Conservation (phyloP, 1,284 basidiomycete genomes). For the Spongispora temasekensis region DNA sequence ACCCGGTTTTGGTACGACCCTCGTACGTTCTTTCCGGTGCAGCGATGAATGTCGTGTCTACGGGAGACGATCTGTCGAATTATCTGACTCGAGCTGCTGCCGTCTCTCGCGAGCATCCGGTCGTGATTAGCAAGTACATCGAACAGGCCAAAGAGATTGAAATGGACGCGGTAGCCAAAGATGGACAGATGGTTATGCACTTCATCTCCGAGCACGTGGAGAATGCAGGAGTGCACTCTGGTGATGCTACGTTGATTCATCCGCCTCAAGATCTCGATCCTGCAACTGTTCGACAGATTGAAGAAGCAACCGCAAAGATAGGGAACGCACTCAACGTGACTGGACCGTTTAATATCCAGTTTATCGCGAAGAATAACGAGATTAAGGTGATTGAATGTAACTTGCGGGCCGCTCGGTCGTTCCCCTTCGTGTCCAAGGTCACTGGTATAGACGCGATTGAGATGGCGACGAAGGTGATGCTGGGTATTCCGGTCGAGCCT, state of each 20-base stretch:
- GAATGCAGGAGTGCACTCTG: slow-evolving; percentile 85
- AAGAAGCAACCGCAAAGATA: slow-evolving; percentile 96
- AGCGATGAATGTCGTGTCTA: slow-evolving; percentile 99
- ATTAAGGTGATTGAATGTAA: slow-evolving; percentile 99
- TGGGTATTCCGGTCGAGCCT: slow-evolving; percentile 84
- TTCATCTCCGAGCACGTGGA: slow-evolving; percentile 99
- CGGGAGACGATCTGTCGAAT: slow-evolving; percentile 85
- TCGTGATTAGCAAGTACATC: slow-evolving; percentile 99
- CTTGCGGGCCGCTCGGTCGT: slow-evolving; percentile 94
- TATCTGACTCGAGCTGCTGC: slow-evolving; percentile 96
- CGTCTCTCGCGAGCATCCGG: slow-evolving; percentile 96
- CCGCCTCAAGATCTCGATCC: slow-evolving; percentile 98
- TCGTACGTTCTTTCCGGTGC: slow-evolving; percentile 98
- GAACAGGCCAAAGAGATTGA: slow-evolving; percentile 99
- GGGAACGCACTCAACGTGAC: slow-evolving; percentile 98
- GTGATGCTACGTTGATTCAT: slow-evolving; percentile 96
- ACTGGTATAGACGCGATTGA: slow-evolving; percentile 97
- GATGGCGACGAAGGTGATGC: slow-evolving; percentile 98
- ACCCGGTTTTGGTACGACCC: slow-evolving; percentile 94
- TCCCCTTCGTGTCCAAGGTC: slow-evolving; percentile 99
- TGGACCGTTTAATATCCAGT: slow-evolving; percentile 99
- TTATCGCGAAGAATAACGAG: slow-evolving; percentile 99
- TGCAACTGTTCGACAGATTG: slow-evolving; percentile 93
- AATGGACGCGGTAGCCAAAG: slow-evolving; percentile 98
- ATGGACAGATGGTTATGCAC: slow-evolving; percentile 98